These are phyloP conservation scores for Margaritispora aquatica DNA, from an alignment of 495 filamentous ascomycete genomes.

Conservation along the genomic window DNA sequence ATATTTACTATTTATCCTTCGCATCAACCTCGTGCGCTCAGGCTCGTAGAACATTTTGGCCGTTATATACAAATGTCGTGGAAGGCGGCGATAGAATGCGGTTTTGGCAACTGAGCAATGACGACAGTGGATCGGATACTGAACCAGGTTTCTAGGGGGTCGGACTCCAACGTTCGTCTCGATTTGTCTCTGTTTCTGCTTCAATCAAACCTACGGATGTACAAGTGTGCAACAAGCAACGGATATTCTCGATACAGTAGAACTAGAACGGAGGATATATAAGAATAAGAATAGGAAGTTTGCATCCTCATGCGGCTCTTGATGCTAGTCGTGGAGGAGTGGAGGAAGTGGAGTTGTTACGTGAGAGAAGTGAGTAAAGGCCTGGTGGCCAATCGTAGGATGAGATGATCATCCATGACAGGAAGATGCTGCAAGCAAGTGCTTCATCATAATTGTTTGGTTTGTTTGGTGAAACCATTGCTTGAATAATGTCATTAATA, in stretches of 20 bases:
- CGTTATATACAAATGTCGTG: background rate
- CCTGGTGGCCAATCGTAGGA: background rate
- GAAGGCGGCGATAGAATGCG: background rate
- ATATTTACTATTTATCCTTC: slow-evolving; percentile 68
- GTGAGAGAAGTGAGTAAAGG: background rate
- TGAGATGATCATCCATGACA: background rate
- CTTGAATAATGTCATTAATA: background rate
- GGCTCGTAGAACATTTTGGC: slow-evolving; percentile 47
- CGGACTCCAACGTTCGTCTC: background rate
- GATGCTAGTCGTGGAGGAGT: background rate
- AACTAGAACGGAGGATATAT: too few species aligned
- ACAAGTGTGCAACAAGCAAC: background rate
- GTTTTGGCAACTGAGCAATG: background rate
- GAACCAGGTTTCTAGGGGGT: background rate
- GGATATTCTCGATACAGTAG: too few species aligned
- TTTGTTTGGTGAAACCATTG: background rate
- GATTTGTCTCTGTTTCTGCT: background rate
- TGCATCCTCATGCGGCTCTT: background rate
- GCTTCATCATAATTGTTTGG: background rate
- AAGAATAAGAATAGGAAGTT: too few species aligned
- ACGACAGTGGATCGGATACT: background rate
- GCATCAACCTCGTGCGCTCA: slow-evolving; percentile 54
- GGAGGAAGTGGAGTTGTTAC: too few species aligned
- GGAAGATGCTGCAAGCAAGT: background rate
- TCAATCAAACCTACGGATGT: background rate